Evolutionary conservation across 1,284 basidiomycete genomes (phyloP), one percentile per base, ranked within the genome.

Genomic region (Serendipita sp.): DNA sequence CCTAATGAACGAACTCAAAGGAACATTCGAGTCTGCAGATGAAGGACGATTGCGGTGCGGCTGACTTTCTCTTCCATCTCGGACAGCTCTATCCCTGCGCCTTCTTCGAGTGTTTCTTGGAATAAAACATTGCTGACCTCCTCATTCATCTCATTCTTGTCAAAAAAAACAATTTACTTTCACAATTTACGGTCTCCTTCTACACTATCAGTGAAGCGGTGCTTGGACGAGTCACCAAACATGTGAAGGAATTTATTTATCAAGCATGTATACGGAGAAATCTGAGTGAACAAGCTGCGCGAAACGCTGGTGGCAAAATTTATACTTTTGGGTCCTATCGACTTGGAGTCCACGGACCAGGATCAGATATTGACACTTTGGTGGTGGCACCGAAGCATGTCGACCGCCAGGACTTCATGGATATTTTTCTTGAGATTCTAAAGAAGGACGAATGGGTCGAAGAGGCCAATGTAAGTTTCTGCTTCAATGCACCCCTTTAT

Each of bases 261-360:
- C 83, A 84, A 67, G 87, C 94, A 1, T 88, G 89, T 17, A 75
- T 94, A 67, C 76, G 81, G 61, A 81, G 79, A 53, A 94, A 94
- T 13, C 78, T 96, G 66, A 93, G 93, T 26, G 93, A 97, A 70
- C 77, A 87, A 55, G 86, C 91, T 1, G 93, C 93, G 15, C 82
- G 76, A 61, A 83, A 87, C 62, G 90, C 94, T 3, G 96, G 95
- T 64, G 96, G 95, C 67, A 95, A 98, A 77, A 98, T 99, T 72
- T 99, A 94, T 74, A 98, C 96, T 2, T 99, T 97, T 72, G 95
- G 96, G 43, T 96, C 93, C 61, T 95, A 95, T 78, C 84, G 91
- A 67, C 78, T 99, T 49, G 95, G 95, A 64, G 95, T 99, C 13
- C 96, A 99, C 74, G 92, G 92, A 12, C 95, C 96, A 41, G 91